phyloP scores from a whole-genome alignment of 2,329 filamentous ascomycete genomes.

The Blastomyces silverae region DNA sequence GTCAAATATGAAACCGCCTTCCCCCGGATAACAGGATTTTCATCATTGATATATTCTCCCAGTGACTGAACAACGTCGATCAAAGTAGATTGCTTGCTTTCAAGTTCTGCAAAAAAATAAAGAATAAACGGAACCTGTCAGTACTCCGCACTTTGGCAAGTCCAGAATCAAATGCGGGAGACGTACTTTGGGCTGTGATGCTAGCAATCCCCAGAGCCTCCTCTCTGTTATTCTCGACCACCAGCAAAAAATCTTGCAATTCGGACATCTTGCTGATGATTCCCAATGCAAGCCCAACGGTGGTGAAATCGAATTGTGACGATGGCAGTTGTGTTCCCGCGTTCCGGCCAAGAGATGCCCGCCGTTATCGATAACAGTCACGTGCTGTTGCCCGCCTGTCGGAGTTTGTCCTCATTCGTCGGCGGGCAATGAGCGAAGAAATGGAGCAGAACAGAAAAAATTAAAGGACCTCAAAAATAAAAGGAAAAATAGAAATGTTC shows the following conservation, averaged over 20 bases:
- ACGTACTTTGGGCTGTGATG: conserved; percentile 40
- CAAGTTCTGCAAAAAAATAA: conserved; percentile 44
- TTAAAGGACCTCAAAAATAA: not conserved
- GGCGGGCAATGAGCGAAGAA: too few species aligned
- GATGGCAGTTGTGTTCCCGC: not conserved
- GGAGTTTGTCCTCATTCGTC: too few species aligned
- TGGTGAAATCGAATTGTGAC: conserved; percentile 11
- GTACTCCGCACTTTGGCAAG: conserved; percentile 8
- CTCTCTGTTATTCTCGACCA: conserved; percentile 42
- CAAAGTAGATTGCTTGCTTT: conserved; percentile 54
- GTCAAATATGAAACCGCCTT: conserved; percentile 48
- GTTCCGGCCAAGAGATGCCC: not conserved
- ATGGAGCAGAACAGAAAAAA: not conserved
- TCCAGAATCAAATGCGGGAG: conserved; percentile 6
- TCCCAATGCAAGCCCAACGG: not conserved
- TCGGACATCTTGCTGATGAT: conserved; percentile 39
- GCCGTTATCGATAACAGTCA: conserved; percentile 33
- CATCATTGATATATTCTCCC: conserved; percentile 61
- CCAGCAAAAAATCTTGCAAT: conserved; percentile 45
- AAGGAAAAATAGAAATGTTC: not conserved
- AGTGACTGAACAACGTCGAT: conserved; percentile 58
- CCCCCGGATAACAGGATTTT: conserved; percentile 54
- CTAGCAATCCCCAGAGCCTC: conserved; percentile 43
- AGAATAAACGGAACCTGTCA: conserved; percentile 2
- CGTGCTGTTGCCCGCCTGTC: too few species aligned